These are phyloP conservation scores for Leishmania martiniquensis DNA, from an alignment of 208 protist genomes.

Conservation along the genomic window DNA sequence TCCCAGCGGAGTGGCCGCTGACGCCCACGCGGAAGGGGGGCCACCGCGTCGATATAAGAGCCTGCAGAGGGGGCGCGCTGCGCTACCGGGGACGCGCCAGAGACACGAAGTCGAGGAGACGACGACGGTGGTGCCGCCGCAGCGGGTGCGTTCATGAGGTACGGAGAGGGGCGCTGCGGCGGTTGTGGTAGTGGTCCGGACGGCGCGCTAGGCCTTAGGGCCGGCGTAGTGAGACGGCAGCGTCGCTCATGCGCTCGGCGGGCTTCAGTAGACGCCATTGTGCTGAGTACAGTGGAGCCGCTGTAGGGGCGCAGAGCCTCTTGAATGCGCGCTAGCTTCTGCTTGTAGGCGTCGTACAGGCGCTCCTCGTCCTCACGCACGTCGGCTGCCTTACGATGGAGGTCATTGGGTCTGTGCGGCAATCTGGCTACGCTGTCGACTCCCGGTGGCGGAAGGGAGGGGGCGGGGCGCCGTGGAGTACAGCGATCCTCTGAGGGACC, in stretches of 20 bases:
- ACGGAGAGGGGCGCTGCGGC: not conserved
- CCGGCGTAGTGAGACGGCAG: slow-evolving; percentile 13
- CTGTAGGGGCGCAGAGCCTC: slow-evolving; percentile 15
- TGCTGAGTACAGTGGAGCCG: not conserved
- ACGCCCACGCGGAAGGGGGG: not conserved
- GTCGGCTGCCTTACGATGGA: not conserved
- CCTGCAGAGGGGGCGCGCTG: slow-evolving; percentile 13
- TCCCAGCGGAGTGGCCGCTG: slow-evolving; percentile 48
- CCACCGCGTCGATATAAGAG: not conserved
- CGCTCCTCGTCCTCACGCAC: slow-evolving; percentile 15
- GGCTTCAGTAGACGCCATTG: slow-evolving; percentile 7
- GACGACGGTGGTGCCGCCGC: not conserved
- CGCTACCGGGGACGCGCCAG: slow-evolving; percentile 1
- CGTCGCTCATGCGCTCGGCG: slow-evolving; percentile 20
- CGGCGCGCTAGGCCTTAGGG: not conserved
- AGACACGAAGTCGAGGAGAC: not conserved
- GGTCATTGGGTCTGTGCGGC: not conserved
- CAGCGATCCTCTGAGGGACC: not conserved
- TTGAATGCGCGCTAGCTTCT: slow-evolving; percentile 29
- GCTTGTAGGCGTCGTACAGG: slow-evolving; percentile 21
- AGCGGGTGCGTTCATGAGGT: not conserved
- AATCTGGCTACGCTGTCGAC: not conserved
- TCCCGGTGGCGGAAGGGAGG: not conserved
- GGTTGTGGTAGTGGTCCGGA: not conserved
- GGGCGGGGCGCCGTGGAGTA: not conserved